Evolutionary conservation across 805 yeast species (phyloP).

Genomic region (Priceomyces carsonii): DNA sequence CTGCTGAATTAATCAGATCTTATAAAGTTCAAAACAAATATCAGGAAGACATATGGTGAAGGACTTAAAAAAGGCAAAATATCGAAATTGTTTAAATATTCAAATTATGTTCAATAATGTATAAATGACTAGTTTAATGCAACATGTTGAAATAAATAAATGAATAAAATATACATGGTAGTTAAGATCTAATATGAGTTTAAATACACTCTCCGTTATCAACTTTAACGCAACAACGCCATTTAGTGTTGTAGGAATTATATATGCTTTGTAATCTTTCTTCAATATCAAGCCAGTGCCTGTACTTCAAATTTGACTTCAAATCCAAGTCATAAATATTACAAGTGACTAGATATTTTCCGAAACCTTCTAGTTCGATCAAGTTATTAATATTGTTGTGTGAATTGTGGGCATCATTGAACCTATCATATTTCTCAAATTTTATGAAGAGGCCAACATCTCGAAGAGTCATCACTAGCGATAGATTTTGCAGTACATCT

Average conservation of each 20-base stretch:
- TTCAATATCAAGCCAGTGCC: constrained; percentile 50
- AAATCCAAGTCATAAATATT: constrained; percentile 51
- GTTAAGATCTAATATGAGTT: not conserved
- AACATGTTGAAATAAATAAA: constrained; percentile 2
- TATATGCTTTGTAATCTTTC: constrained; percentile 31
- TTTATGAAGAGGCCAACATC: constrained; percentile 56
- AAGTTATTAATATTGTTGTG: constrained; percentile 30
- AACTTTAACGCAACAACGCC: constrained; percentile 28
- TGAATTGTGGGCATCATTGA: constrained; percentile 28
- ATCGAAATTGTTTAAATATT: constrained; percentile 15
- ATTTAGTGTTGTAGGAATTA: constrained; percentile 28
- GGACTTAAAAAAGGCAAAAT: no score
- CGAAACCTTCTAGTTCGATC: constrained; percentile 21
- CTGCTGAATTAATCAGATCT: constrained; percentile 73
- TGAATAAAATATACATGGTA: not conserved
- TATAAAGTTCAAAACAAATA: constrained; percentile 83
- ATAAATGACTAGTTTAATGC: constrained; percentile 2
- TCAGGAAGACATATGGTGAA: constrained; percentile 99
- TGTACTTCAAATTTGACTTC: constrained; percentile 44
- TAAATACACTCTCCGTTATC: constrained; percentile 1
- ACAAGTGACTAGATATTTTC: constrained; percentile 32
- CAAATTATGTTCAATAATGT: not conserved
- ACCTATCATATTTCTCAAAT: constrained; percentile 30
- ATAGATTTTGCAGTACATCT: constrained; percentile 44
- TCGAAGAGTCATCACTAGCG: constrained; percentile 52